These are phyloP conservation scores for Begonia peltatifolia DNA, from an alignment of 306 rosid genomes.

Conservation along the genomic window DNA sequence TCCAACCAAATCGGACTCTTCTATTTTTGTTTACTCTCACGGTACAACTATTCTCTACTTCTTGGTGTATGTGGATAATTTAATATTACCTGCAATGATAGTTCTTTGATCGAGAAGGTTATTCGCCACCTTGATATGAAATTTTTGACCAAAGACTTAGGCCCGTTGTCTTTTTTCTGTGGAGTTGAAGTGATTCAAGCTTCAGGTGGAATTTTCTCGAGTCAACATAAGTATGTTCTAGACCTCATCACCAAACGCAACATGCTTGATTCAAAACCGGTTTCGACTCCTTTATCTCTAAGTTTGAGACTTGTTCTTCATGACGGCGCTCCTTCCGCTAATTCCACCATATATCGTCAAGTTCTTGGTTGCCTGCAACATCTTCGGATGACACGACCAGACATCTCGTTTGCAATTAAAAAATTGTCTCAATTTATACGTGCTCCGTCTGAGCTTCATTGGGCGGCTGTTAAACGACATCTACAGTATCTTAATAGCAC, in stretches of 20 bases:
- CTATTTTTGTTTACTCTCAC: neutral
- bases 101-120: too few species aligned
- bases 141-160: too few species aligned
- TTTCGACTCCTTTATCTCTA: neutral
- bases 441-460: neutral
- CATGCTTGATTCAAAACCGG: neutral
- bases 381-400: neutral
- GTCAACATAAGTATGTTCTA: neutral
- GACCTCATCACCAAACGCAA: neutral
- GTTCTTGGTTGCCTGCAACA: neutral
- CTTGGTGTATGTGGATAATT: neutral
- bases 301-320: accelerated
- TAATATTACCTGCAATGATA: neutral
- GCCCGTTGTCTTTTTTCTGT: too few species aligned
- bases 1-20: neutral
- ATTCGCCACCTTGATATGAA: too few species aligned
- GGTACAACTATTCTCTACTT: neutral
- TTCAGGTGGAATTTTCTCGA: neutral
- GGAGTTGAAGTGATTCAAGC: too few species aligned
- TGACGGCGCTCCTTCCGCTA: neutral
- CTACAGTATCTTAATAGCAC: too few species aligned
- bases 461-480: neutral
- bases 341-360: neutral
- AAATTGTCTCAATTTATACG: constrained; percentile 3
- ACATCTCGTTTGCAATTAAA: neutral